Conservation (phyloP, 2,329 filamentous ascomycete genomes). For the Incumbomyces lentus region DNA sequence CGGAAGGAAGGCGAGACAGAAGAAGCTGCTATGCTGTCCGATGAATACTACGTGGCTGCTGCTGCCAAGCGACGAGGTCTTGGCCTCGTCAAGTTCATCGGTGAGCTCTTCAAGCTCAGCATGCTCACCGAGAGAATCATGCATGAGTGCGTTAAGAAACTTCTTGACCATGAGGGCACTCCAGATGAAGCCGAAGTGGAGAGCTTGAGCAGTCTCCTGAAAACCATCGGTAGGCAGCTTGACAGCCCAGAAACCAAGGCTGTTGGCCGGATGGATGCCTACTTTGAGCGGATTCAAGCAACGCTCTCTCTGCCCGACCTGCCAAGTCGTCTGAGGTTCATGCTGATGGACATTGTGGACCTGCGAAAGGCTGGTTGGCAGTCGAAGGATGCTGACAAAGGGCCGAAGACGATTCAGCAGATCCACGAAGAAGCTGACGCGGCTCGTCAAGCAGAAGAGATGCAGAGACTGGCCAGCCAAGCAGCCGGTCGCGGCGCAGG, state of each 20-base stretch:
- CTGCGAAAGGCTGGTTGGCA: conserved; percentile 67
- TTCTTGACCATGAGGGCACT: conserved; percentile 86
- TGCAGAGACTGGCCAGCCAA: conserved; percentile 44
- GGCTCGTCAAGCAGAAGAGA: conserved; percentile 71
- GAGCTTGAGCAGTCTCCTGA: conserved; percentile 83
- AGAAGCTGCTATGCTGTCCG: conserved; percentile 76
- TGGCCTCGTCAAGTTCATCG: conserved; percentile 97
- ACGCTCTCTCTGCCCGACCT: conserved; percentile 70
- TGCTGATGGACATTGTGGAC: conserved; percentile 91
- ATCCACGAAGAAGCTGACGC: conserved; percentile 72
- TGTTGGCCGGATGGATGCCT: conserved; percentile 76
- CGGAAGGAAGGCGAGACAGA: conserved; percentile 61
- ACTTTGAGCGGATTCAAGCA: conserved; percentile 78
- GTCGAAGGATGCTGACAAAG: conserved; percentile 84
- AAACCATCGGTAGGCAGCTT: conserved; percentile 81
- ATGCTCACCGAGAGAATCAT: conserved; percentile 99
- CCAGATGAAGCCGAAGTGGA: conserved; percentile 96
- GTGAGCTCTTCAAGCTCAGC: conserved; percentile 94
- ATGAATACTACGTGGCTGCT: conserved; percentile 90
- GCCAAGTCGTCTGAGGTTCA: conserved; percentile 82
- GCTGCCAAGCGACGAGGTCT: conserved; percentile 94
- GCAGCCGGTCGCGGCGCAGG: conserved; percentile 52
- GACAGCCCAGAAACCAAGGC: conserved; percentile 67
- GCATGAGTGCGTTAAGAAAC: conserved; percentile 96
- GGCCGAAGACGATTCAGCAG: conserved; percentile 91